phyloP scores from a whole-genome alignment of 331 rosid genomes.

The Acacia concinna region DNA sequence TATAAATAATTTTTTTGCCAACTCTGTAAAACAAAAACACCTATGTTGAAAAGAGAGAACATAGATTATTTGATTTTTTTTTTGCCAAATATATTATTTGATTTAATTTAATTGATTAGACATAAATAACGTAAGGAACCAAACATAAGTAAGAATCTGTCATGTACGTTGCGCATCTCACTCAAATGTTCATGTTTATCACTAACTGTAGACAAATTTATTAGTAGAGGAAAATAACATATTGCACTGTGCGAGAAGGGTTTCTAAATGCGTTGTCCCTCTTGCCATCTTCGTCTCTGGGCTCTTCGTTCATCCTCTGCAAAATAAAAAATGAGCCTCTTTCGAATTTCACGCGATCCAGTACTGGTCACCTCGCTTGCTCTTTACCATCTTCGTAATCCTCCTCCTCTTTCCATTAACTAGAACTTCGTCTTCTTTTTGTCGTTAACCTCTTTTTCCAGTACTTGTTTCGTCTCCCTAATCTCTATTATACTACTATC shows the following conservation, averaged over 20 bases:
- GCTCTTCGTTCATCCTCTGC: not conserved
- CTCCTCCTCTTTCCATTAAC: not conserved
- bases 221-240: not conserved
- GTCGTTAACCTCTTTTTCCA: not conserved
- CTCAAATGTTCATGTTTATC: not conserved
- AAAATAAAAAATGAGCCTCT: conserved; percentile 7
- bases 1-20: too few species aligned
- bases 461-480: not conserved
- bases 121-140: not conserved
- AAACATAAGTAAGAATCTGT: not conserved
- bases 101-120: not conserved
- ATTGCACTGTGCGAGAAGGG: not conserved
- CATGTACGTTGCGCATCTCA: not conserved
- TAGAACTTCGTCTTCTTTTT: not conserved
- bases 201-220: not conserved
- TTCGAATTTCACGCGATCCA: not conserved
- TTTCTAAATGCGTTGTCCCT: not conserved
- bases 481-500: not conserved
- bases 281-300: not conserved
- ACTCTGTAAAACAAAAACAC: too few species aligned
- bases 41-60: too few species aligned
- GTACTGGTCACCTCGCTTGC: not conserved
- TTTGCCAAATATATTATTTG: not conserved
- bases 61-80: too few species aligned
- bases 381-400: not conserved